Base-by-base conservation (phyloP, 2,329 filamentous ascomycete genomes). In the Paracoccidioides lutzii region DNA sequence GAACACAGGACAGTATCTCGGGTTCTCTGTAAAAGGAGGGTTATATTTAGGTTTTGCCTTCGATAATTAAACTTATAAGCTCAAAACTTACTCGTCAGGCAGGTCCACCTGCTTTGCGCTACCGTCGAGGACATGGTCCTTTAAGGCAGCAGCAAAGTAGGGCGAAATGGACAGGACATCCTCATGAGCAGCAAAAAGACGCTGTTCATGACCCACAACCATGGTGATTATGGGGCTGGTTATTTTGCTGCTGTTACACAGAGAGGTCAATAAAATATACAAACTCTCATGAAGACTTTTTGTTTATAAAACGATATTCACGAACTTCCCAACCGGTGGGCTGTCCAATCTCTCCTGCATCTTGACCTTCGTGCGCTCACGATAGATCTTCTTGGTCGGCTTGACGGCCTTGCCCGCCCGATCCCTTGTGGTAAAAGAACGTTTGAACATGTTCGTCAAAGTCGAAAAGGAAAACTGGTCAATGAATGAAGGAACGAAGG, bases 121-220 rank as follows among this genome's bases (percentile, higher is more conserved):
- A 58, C 75, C 79, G 69, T 87, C 85, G 72, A 85, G 80, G 75
- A 85, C 87, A 70, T 85, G 82, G 68, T 81, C 82, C 66, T 81
- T 83, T 67, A 89, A 81, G 64, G 82, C 80, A 66, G 81, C 78
- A 64, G 82, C 80, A 72, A 96, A 94, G 73, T 87, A 94, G 62
- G 89, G 85, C 69, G 89, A 91, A 73, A 88, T 82, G 68, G 81
- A 82, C 62, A 96, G 82, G 66, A 95, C 85, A 74, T 95, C 88
- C 78, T 96, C 88, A 74, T 96, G 90, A 67, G 90, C 90, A 65
- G 90, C 90, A 78, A 96, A 96, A 71, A 95, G 80, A 66, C 90
- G 87, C 70, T 87, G 85, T 67, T 95, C 90, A 65, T 76, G 76
- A 64, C 90, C 90, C 68, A 96, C 84, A 63, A 87, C 83, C 64